These are phyloP conservation scores for Backusella liffmaniae DNA, from an alignment of 192 early-diverging fungal genomes.

Conservation along the genomic window DNA sequence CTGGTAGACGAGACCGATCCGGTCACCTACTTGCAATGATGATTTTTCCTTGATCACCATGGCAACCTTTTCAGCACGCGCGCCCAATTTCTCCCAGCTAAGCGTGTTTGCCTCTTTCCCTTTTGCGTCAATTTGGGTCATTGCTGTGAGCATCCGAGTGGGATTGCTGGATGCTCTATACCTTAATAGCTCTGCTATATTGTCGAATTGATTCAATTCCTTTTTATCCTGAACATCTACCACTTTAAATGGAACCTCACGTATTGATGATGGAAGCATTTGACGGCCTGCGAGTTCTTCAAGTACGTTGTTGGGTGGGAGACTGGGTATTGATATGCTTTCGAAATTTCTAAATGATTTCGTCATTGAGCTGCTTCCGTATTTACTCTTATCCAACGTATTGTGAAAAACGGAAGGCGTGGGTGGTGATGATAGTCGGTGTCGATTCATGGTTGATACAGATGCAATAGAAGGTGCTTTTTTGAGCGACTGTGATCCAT, in stretches of 20 bases:
- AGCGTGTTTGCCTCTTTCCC: constrained; percentile 65
- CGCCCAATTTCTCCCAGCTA: constrained; percentile 73
- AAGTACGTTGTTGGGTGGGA: constrained; percentile 13
- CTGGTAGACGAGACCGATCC: constrained; percentile 76
- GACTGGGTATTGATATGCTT: constrained; percentile 15
- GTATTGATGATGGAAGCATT: constrained; percentile 52
- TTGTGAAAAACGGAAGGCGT: neutral
- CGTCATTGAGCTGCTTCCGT: constrained; percentile 28
- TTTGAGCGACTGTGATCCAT: neutral
- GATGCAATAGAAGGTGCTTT: constrained; percentile 14
- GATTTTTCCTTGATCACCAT: constrained; percentile 65
- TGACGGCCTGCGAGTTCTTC: constrained; percentile 50
- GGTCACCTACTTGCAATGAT: constrained; percentile 59
- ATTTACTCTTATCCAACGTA: constrained; percentile 11
- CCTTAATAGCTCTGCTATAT: constrained; percentile 63
- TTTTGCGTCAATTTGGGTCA: constrained; percentile 70
- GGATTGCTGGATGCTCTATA: constrained; percentile 52
- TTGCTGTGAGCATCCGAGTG: constrained; percentile 55
- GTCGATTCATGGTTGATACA: neutral
- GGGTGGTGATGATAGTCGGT: neutral
- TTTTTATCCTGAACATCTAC: constrained; percentile 35
- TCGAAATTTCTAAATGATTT: constrained; percentile 28
- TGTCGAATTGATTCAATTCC: constrained; percentile 52
- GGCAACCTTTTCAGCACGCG: constrained; percentile 68
- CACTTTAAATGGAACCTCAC: constrained; percentile 44